These are phyloP conservation scores for Wolfiporia cocos DNA, from an alignment of 1,284 basidiomycete genomes.

Conservation along the genomic window DNA sequence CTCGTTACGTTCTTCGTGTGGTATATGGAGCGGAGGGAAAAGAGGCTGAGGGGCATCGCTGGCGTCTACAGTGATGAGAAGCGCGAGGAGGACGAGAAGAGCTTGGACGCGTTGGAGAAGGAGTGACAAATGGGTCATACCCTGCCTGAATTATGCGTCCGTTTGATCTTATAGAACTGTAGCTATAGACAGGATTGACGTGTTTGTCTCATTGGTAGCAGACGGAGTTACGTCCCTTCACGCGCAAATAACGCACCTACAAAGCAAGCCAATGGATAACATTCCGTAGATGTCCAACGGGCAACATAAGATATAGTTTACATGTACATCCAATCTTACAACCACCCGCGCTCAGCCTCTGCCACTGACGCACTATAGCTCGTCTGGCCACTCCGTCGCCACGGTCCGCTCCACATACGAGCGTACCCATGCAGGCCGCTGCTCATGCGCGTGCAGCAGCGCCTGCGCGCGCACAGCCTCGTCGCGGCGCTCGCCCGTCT, in stretches of 20 bases:
- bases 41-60: conserved; percentile 4
- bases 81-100: conserved; percentile 1
- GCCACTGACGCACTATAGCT: not conserved
- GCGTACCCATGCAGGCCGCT: not conserved
- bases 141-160: no score
- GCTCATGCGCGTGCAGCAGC: not conserved
- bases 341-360: no score
- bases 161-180: no score
- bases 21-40: conserved; percentile 45
- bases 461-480: not conserved
- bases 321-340: not conserved
- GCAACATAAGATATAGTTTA: not conserved
- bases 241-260: no score
- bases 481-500: conserved; percentile 12
- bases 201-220: no score
- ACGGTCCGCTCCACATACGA: not conserved
- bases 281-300: not conserved
- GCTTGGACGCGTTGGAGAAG: not conserved
- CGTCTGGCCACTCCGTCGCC: not conserved
- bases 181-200: not conserved
- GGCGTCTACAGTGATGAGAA: not conserved
- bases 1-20: conserved; percentile 50
- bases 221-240: no score
- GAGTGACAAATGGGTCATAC: not conserved
- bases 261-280: not conserved